Base-by-base conservation (phyloP, 192 early-diverging fungal species). In the Cetraspora pellucida region DNA sequence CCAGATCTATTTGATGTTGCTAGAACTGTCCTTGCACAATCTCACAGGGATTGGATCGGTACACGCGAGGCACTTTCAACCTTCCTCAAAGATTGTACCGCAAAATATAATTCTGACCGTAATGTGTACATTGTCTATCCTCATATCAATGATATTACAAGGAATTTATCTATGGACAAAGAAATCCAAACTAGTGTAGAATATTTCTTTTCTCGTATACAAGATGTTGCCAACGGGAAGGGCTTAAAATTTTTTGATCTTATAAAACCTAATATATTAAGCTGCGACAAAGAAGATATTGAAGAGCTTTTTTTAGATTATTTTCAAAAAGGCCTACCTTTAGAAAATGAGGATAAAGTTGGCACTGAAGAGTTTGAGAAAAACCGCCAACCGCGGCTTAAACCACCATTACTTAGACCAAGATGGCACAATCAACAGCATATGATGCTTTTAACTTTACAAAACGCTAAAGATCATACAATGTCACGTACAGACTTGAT, bases 371-470 rank as follows among this genome's bases (percentile, higher is more conserved):
- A 55, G 11, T 55, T 55, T 27, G 31, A 23, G 14, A 46, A 27
- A 31, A 49, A 46, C 21, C 25, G 16, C 13, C 72, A 30, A 30
- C 19, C 19, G 9, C 55, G 72, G 4, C 25, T 54, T 10, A 55
- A 19, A 45, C 52, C 55, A 57, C 72, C 52, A 73, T 44, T 73
- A 31, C 27, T 66, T 31, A 19, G 74, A 71, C 95, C 95, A 21
- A 83, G 94, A n/a, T 97, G 95, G 95, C 93, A 95, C 47, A 97
- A 89, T 57, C 95, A 96, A 74, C 90, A 91, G 30, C 95, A 94
- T 78, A 81, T 97, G 75, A 83, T 97, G 80, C 93, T 93, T 73
- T 74, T 96, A 75, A 92, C 93, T 7, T 82, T 97, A 23, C 84
- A 92, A 9, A 87, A 94, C 28, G 86, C 86, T 68, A 87, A 94